Evolutionary conservation across 2,329 filamentous ascomycete genomes (phyloP).

Genomic region (Trichoderma polysporum): DNA sequence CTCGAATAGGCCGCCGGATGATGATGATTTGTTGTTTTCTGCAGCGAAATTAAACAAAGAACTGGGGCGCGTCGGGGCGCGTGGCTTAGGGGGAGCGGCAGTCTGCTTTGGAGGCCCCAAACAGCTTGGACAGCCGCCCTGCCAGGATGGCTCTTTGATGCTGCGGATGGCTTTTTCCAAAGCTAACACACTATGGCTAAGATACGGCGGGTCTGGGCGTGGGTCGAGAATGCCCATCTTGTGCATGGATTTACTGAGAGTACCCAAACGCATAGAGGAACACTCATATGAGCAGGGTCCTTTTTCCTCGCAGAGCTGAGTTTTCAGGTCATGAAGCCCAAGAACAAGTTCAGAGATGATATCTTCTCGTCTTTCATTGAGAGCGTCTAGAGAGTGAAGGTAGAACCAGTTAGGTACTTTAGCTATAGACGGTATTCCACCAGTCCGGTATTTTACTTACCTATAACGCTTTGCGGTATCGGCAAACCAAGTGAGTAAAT

Average conservation of each 20-base stretch:
- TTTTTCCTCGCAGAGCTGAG: background rate
- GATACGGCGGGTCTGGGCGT: background rate
- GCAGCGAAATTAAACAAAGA: too few relatives aligned
- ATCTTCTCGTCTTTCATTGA: background rate
- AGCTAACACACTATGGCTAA: background rate
- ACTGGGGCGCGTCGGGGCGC: too few relatives aligned
- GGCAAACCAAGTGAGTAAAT: background rate
- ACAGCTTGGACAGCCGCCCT: too few relatives aligned
- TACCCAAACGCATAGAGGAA: background rate
- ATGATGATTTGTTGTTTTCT: too few relatives aligned
- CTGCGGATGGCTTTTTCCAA: background rate
- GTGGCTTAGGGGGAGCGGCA: too few relatives aligned
- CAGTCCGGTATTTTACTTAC: background rate
- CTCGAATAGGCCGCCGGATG: too few relatives aligned
- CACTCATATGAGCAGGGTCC: background rate
- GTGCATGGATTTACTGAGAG: background rate
- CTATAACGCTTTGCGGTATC: background rate
- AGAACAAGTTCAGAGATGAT: background rate
- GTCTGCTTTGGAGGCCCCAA: too few relatives aligned
- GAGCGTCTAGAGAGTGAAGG: background rate
- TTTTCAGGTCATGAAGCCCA: background rate
- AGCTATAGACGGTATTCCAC: too few relatives aligned
- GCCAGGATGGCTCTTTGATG: too few relatives aligned
- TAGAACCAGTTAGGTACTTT: too few relatives aligned
- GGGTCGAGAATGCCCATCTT: background rate